Evolutionary conservation across 2,329 filamentous ascomycete species (phyloP).

Genomic region (Aspergillus felis): DNA sequence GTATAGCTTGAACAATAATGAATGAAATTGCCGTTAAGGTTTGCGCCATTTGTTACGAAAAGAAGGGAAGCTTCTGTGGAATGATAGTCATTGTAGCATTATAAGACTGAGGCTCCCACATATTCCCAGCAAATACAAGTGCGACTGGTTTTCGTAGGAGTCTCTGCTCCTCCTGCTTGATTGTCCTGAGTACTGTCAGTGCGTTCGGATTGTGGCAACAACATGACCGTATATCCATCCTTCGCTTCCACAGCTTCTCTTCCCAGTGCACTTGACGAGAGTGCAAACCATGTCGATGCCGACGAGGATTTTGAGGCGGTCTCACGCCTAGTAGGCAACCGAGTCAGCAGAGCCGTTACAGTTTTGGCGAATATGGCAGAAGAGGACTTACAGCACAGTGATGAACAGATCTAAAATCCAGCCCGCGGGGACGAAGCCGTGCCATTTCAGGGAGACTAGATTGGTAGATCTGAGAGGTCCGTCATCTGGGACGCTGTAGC

Average conservation of each 20-base stretch:
- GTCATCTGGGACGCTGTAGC: constrained; percentile 38
- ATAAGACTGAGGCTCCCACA: constrained; percentile 25
- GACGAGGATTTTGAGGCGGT: constrained; percentile 6
- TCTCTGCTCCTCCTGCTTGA: neutral
- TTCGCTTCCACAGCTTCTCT: constrained; percentile 36
- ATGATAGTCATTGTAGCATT: neutral
- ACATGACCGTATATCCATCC: constrained; percentile 38
- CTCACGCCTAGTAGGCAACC: constrained; percentile 12
- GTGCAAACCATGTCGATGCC: constrained; percentile 30
- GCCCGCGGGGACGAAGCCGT: constrained; percentile 35
- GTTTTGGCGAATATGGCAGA: neutral
- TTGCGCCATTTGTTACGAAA: neutral
- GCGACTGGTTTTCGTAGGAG: constrained; percentile 2
- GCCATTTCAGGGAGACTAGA: constrained; percentile 41
- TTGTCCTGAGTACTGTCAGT: neutral
- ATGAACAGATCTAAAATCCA: constrained; percentile 40
- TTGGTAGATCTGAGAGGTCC: constrained; percentile 19
- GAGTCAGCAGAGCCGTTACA: constrained; percentile 8
- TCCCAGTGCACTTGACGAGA: constrained; percentile 30
- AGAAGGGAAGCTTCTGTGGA: neutral
- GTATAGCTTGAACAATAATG: neutral
- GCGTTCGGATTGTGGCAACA: constrained; percentile 6
- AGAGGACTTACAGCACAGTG: constrained; percentile 32
- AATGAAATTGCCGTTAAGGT: neutral
- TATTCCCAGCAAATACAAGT: constrained; percentile 39